A percentile compares a stretch with the other conserved stretches of the same genome.
Conservation (phyloP, 495 filamentous ascomycete genomes). For the Hypoxylon perforatum region DNA sequence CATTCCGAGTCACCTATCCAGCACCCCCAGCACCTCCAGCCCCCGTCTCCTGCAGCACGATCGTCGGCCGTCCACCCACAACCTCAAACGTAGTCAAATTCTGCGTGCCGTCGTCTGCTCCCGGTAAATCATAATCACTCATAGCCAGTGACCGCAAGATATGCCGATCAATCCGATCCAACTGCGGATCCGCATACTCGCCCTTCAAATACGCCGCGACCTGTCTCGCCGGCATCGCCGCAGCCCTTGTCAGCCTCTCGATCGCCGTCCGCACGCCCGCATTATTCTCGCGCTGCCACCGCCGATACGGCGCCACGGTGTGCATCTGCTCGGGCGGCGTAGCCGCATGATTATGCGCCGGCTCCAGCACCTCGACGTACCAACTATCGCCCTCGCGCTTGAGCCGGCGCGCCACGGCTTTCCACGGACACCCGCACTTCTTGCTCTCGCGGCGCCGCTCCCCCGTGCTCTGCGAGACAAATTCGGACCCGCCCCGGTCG, state of each 20-base stretch:
- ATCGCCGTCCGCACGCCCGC: constrained; percentile 43
- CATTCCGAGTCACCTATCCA: neutral
- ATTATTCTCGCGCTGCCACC: constrained; percentile 47
- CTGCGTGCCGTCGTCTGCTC: constrained; percentile 13
- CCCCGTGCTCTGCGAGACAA: constrained; percentile 44
- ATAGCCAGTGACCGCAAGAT: constrained; percentile 43
- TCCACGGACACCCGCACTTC: constrained; percentile 46
- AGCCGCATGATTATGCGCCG: constrained; percentile 43
- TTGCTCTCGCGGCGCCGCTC: constrained; percentile 44
- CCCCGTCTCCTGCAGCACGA: constrained; percentile 38
- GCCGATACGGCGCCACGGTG: constrained; percentile 43
- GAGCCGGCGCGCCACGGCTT: constrained; percentile 40
- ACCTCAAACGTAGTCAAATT: constrained; percentile 36
- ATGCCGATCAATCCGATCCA: constrained; percentile 41
- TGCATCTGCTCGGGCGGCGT: constrained; percentile 44
- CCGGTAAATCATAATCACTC: constrained; percentile 33
- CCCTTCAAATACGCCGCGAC: constrained; percentile 42
- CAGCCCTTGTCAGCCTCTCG: constrained; percentile 32
- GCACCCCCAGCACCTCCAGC: neutral
- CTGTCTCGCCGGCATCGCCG: constrained; percentile 42
- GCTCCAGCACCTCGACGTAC: constrained; percentile 42
- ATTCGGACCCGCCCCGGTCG: constrained; percentile 44
- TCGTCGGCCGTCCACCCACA: constrained; percentile 37
- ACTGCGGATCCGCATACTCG: constrained; percentile 33
- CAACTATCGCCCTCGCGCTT: constrained; percentile 43